Conservation (phyloP, 352 stramenopile species). For the Phytophthora constricta region DNA sequence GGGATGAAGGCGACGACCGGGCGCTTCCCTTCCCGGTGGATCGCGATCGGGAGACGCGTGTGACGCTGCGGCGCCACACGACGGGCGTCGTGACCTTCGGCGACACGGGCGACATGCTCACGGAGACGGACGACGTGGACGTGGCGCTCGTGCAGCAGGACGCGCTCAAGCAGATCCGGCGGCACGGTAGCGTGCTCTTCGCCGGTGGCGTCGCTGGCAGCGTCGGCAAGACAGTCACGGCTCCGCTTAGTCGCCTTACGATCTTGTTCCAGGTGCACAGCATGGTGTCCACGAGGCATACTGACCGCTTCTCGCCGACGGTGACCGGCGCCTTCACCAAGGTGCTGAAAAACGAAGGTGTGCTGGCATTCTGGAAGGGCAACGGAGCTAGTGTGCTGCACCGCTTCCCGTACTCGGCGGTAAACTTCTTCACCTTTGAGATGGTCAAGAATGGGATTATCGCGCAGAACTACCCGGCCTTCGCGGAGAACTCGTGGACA, state of each 20-base stretch:
- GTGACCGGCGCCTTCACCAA: conserved; percentile 86
- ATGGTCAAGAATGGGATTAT: conserved; percentile 85
- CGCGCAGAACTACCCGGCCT: conserved; percentile 62
- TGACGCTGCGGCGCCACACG: conserved; percentile 76
- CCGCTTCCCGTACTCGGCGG: conserved; percentile 96
- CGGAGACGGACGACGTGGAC: conserved; percentile 84
- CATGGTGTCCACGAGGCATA: conserved; percentile 92
- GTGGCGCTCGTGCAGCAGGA: conserved; percentile 76
- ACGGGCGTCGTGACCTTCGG: conserved; percentile 85
- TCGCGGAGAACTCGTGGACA: conserved; percentile 77
- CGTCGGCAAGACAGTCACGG: conserved; percentile 96
- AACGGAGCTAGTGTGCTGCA: conserved; percentile 96
- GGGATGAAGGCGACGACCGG: conserved; percentile 4
- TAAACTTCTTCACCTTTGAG: conserved; percentile 98
- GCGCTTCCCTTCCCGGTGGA: conserved; percentile 22
- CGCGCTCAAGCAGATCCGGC: conserved; percentile 71
- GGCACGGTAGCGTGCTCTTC: conserved; percentile 82
- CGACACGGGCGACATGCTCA: conserved; percentile 77
- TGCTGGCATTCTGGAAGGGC: conserved; percentile 94
- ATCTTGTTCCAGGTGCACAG: conserved; percentile 98
- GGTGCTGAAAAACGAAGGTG: conserved; percentile 93
- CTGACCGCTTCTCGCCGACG: conserved; percentile 81
- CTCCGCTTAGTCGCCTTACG: conserved; percentile 94
- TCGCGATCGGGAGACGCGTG: conserved; percentile 40
- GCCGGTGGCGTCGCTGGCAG: conserved; percentile 94